A percentile compares a stretch with the other conserved stretches of the same genome.
phyloP scores from a whole-genome alignment of 2,329 filamentous ascomycete genomes.

The Colletotrichum sp. region DNA sequence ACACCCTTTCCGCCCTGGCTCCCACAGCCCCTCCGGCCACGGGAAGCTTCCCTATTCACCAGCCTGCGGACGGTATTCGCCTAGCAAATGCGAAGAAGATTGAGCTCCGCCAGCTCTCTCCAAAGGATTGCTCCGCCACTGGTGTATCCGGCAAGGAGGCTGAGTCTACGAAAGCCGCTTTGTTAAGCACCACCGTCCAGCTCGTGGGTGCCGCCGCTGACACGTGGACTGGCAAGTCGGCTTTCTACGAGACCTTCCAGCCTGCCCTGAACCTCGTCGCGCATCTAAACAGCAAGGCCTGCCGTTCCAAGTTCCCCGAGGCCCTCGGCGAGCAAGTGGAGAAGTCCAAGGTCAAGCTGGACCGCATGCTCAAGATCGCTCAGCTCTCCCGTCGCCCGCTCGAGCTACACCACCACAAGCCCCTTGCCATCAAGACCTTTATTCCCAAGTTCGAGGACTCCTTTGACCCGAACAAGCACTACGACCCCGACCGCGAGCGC shows the following conservation, averaged over 20 bases:
- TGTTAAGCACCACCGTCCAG: constrained; percentile 67
- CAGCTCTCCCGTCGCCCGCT: constrained; percentile 76
- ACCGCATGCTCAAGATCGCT: constrained; percentile 64
- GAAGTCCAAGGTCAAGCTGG: constrained; percentile 51
- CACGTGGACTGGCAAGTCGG: constrained; percentile 74
- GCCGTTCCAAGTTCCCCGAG: constrained; percentile 54
- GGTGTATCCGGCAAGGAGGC: constrained; percentile 28
- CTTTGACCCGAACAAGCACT: constrained; percentile 95
- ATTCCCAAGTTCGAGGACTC: constrained; percentile 96
- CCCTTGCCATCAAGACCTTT: constrained; percentile 84
- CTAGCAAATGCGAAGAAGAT: constrained; percentile 48
- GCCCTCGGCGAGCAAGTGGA: constrained; percentile 44
- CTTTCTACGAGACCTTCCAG: constrained; percentile 81
- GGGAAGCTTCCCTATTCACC: constrained; percentile 67
- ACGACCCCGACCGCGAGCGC: constrained; percentile 92
- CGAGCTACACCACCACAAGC: constrained; percentile 86
- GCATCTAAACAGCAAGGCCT: constrained; percentile 63
- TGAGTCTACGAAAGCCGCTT: constrained; percentile 54
- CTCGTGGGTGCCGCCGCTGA: constrained; percentile 73
- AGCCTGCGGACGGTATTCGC: constrained; percentile 56
- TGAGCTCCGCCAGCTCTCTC: constrained; percentile 57
- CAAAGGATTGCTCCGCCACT: constrained; percentile 58
- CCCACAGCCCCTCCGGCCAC: constrained; percentile 55
- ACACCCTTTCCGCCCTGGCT: constrained; percentile 73
- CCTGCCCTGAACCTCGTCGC: constrained; percentile 65